Evolutionary conservation across 129 eudicot genomes (phyloP).

Genomic region (Sambucus nigra): DNA sequence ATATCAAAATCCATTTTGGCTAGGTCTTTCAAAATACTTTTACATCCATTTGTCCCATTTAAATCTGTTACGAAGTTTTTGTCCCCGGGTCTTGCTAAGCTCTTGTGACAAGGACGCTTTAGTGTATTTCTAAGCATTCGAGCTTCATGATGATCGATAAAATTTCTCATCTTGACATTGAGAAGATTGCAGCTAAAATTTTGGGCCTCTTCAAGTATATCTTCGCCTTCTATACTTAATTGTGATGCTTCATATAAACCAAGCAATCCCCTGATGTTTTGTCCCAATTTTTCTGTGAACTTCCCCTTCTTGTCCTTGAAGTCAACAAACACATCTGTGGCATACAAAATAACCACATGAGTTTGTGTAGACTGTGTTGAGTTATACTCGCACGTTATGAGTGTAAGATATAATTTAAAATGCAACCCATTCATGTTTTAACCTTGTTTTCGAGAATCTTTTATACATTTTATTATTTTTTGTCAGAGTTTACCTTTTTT

Average conservation of each 20-base stretch:
- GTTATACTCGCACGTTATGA: too few species aligned
- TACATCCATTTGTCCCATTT: background rate
- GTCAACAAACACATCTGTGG: slow-evolving; percentile 20
- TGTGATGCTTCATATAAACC: slow-evolving; percentile 40
- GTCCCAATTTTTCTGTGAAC: slow-evolving; percentile 5
- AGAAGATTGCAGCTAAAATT: slow-evolving; percentile 12
- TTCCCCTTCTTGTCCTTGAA: slow-evolving; percentile 24
- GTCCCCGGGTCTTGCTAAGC: slow-evolving; percentile 9
- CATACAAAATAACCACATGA: too few species aligned
- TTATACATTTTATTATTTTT: too few species aligned
- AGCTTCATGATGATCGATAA: slow-evolving; percentile 4
- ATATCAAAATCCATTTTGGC: slow-evolving; percentile 10
- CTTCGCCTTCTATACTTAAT: slow-evolving; percentile 27
- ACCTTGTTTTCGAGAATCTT: too few species aligned
- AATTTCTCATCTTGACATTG: background rate
- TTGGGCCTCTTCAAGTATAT: slow-evolving; percentile 29
- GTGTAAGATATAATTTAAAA: too few species aligned
- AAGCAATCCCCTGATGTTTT: slow-evolving; percentile 25
- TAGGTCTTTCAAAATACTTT: slow-evolving; percentile 12
- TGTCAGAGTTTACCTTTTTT: too few species aligned
- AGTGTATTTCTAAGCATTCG: background rate
- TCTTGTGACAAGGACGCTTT: slow-evolving; percentile 20
- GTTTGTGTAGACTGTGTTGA: too few species aligned
- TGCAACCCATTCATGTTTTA: too few species aligned
- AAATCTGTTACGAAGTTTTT: background rate